phyloP scores from a whole-genome alignment of 352 stramenopile species.

The Phytophthora cactorum region DNA sequence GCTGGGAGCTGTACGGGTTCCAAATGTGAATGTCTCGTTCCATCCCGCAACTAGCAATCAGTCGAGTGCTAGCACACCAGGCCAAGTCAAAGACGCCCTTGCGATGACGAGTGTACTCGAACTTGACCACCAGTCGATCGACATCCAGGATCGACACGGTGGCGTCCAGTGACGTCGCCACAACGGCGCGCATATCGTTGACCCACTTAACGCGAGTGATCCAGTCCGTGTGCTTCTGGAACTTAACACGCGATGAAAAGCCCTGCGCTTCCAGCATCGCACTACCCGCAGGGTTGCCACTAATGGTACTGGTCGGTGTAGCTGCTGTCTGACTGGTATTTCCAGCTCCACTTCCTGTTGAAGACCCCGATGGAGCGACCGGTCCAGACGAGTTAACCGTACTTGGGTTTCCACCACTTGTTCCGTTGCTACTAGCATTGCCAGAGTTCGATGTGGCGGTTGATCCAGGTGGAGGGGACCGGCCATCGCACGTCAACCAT shows the following conservation, averaged over 20 bases:
- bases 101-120: conserved; percentile 83
- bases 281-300: conserved; percentile 49
- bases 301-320: conserved; percentile 22
- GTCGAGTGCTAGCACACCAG: conserved; percentile 75
- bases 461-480: conserved; percentile 39
- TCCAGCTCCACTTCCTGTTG: conserved; percentile 14
- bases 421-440: conserved; percentile 6
- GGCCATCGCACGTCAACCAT: conserved; percentile 74
- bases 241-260: conserved; percentile 73
- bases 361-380: conserved; percentile 7
- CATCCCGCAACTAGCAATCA: conserved; percentile 86
- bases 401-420: conserved; percentile 2
- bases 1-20: conserved; percentile 90
- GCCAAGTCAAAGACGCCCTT: conserved; percentile 86
- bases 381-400: conserved; percentile 11
- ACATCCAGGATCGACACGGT: conserved; percentile 87
- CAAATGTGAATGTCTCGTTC: conserved; percentile 89
- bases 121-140: conserved; percentile 80
- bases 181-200: conserved; percentile 77
- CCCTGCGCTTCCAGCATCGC: conserved; percentile 64
- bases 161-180: conserved; percentile 81
- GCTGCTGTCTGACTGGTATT: conserved; percentile 17
- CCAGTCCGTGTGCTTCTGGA: conserved; percentile 86
- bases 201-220: conserved; percentile 88
- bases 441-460: conserved; percentile 26